Conservation (phyloP, 1,139 yeast genomes). For the Suhomyces anneliseae region DNA sequence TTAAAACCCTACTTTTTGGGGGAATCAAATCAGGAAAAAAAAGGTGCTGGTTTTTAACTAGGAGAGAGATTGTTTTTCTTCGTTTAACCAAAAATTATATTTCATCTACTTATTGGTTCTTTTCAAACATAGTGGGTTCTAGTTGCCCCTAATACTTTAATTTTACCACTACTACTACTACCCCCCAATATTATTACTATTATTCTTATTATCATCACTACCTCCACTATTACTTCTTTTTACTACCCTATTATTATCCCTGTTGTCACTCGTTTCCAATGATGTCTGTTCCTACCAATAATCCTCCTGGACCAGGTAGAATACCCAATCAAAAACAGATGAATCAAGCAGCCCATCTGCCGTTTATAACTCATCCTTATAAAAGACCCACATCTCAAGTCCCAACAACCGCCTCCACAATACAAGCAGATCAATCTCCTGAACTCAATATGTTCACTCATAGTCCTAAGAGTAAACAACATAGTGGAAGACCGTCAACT, state of each 20-base stretch:
- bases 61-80: too few species aligned
- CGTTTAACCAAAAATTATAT: too few species aligned
- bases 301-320: neutral
- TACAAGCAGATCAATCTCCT: constrained; percentile 5
- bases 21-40: too few species aligned
- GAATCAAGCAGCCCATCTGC: neutral
- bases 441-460: constrained; percentile 5
- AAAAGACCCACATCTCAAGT: neutral
- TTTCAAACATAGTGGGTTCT: too few species aligned
- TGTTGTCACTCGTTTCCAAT: neutral
- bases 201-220: too few species aligned
- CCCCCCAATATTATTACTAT: too few species aligned
- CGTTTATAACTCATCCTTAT: neutral
- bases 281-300: neutral
- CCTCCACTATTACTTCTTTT: neutral
- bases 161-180: too few species aligned
- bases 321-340: neutral
- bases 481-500: neutral
- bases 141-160: too few species aligned
- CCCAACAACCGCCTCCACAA: neutral
- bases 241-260: neutral
- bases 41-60: too few species aligned
- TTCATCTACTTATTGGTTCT: too few species aligned
- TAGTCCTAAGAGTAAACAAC: constrained; percentile 10
- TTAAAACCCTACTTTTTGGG: too few species aligned